These are phyloP conservation scores for Phytophthora litchii DNA, from an alignment of 352 stramenopile genomes.

Conservation along the genomic window DNA sequence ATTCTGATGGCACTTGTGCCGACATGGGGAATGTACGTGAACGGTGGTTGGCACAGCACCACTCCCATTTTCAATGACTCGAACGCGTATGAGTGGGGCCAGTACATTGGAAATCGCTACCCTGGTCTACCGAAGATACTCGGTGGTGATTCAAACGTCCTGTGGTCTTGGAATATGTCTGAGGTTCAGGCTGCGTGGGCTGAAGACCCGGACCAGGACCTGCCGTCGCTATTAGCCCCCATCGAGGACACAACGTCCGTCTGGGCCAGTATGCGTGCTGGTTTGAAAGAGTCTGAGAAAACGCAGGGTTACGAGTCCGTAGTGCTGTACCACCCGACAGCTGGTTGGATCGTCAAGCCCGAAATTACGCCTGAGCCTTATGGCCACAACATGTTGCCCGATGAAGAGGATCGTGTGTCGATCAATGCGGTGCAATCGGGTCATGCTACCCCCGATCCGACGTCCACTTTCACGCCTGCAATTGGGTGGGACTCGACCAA, in stretches of 20 bases:
- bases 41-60: slow-evolving; percentile 7
- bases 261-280: no score
- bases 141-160: slow-evolving; percentile 19
- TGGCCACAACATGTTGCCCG: no score
- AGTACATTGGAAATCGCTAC: slow-evolving; percentile 20
- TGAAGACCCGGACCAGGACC: slow-evolving; percentile 5
- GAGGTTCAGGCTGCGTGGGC: background rate
- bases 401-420: no score
- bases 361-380: no score
- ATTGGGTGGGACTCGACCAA: slow-evolving; percentile 22
- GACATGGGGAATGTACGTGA: slow-evolving; percentile 18
- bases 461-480: slow-evolving; percentile 9
- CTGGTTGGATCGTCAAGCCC: no score
- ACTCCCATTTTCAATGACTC: slow-evolving; percentile 27
- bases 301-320: no score
- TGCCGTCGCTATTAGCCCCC: slow-evolving; percentile 1
- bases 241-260: slow-evolving; percentile 17
- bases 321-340: no score
- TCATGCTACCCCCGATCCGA: slow-evolving; percentile 6
- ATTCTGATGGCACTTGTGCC: slow-evolving; percentile 22
- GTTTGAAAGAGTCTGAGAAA: no score
- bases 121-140: slow-evolving; percentile 31
- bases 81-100: slow-evolving; percentile 16
- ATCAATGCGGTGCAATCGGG: slow-evolving; percentile 29
- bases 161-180: slow-evolving; percentile 20